Percentiles rank a stretch among this genome's conserved stretches.
Conservation (phyloP, 2,329 filamentous ascomycete genomes). For the Talaromyces marneffei region DNA sequence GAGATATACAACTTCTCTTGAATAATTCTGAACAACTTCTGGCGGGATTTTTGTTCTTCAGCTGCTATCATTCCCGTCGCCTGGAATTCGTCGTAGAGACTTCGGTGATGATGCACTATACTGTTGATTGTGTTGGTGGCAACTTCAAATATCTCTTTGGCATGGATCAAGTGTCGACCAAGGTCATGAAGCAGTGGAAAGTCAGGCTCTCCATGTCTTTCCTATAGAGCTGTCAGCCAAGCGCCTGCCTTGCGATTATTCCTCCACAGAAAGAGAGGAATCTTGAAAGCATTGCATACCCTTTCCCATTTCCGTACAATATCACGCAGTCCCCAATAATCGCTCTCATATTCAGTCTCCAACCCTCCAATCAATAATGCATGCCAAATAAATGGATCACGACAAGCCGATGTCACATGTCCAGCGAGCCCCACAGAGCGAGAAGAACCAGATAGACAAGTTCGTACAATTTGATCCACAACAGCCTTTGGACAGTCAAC, state of each 20-base stretch:
- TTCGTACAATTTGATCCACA: background rate
- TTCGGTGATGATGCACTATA: slow-evolving; percentile 8
- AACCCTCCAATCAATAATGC: slow-evolving; percentile 1
- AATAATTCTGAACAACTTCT: background rate
- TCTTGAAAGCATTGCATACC: background rate
- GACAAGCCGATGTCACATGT: background rate
- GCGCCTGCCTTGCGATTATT: background rate
- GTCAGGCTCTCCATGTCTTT: background rate
- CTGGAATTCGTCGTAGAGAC: background rate
- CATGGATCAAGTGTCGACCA: slow-evolving; percentile 12
- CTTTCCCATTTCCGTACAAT: slow-evolving; percentile 8
- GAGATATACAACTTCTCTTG: slow-evolving; percentile 10
- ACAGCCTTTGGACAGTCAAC: slow-evolving; percentile 8
- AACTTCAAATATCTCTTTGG: slow-evolving; percentile 8
- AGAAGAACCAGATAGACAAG: background rate
- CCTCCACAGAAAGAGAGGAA: background rate
- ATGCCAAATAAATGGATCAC: slow-evolving; percentile 13
- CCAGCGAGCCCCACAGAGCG: background rate
- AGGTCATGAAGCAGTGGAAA: slow-evolving; percentile 5
- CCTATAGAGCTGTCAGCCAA: background rate
- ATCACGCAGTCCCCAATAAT: slow-evolving; percentile 9
- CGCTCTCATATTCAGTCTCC: slow-evolving; percentile 5
- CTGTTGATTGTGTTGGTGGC: slow-evolving; percentile 10
- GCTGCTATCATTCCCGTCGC: background rate
- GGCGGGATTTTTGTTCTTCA: background rate